Base-by-base conservation (phyloP, 768 basidiomycete species). In the Boletellus emodensis region DNA sequence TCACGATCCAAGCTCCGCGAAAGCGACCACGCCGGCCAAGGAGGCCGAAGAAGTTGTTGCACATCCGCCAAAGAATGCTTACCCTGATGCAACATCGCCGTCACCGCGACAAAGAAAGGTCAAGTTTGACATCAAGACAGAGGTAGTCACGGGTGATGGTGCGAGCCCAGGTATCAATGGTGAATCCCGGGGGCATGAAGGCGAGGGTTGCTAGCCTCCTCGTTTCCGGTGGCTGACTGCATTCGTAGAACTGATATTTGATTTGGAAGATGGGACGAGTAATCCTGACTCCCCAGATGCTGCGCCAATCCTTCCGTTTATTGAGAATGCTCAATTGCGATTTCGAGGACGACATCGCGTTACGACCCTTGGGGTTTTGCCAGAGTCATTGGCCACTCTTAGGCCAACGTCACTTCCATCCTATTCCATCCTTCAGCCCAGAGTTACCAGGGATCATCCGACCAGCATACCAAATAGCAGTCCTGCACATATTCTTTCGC, bases 351-450 rank as follows among this genome's bases (percentile, higher is more conserved):
- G 63, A 34, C 40, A 55, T 5, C 67, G 71, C 34, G 36, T 53
- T 11, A 70, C 62, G 33, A 71, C 59, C 42, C 62, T 61, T 22
- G 66, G 72, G 4, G 75, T 75, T 17, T 62, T 85, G 38, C 78
- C 83, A 1, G 74, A 73, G n/a, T 79, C 83, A 1, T 71, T 87
- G 42, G 76, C 79, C 14, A 69, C 75, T 15, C 68, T 90, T 32
- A 78, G 87, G 28, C 87, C 87, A 1, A 66, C 77, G 4, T 88
- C 87, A 13, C 74, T 89, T n/a, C 87, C 87, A 1, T 70, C 70
- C 13, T 82, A 83, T 26, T 84, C 85, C n/a, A 64, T 76, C 47
- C 69, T 82, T 46, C 82, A 79, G 12, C 58, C 62, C 10, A 58
- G 51, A 15, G 38, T 15, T 6, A 13, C 26, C 4, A 28, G 42